Evolutionary conservation across 805 yeast genomes (phyloP), one percentile per base, ranked within the genome.

Genomic region (Pichia paraexigua): DNA sequence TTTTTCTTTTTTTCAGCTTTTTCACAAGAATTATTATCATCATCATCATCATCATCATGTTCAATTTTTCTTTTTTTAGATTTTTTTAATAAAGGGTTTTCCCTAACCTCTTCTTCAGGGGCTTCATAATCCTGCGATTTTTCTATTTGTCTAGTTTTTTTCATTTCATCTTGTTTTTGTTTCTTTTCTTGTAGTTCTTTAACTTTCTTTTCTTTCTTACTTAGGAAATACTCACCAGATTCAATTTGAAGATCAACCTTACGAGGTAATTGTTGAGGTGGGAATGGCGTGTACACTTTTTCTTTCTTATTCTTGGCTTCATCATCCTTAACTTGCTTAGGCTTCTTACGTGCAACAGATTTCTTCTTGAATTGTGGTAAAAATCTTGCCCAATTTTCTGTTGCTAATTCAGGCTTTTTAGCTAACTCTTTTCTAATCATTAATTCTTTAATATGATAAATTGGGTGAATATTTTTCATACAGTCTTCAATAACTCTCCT

Each of bases 381-480:
- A 68, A 92, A 94, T 69, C 99, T 79, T 25, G 90, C 82, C 99
- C 99, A 94, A 70, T 90, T 97, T 70, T 94, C 98, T 50, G 87
- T 75, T 30, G 96, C 97, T 57, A 94, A 76, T 62, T 94, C 98
- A 12, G 99, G 99, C 63, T 87, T 89, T 72, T 90, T 87, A 32
- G 95, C 88, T 56, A 94, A 75, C 70, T 94, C 99, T 68, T 94
- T 85, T 71, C 91, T 92, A 66, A 94, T 92, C 99, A 94, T 94
- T 55, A 94, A 76, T 68, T 94, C 99, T 68, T 94, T 94, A 64
- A 94, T 92, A 67, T 94, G 92, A 70, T 94, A 94, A 55, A 94
- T 92, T n/a, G 99, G 99, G 67, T 94, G 99, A 15, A 94, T 77
- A 62, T 94, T 94, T 64, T 78, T 82, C 99, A 94, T 94, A 70